phyloP scores from a whole-genome alignment of 495 filamentous ascomycete species.

The Tuber brumale region DNA sequence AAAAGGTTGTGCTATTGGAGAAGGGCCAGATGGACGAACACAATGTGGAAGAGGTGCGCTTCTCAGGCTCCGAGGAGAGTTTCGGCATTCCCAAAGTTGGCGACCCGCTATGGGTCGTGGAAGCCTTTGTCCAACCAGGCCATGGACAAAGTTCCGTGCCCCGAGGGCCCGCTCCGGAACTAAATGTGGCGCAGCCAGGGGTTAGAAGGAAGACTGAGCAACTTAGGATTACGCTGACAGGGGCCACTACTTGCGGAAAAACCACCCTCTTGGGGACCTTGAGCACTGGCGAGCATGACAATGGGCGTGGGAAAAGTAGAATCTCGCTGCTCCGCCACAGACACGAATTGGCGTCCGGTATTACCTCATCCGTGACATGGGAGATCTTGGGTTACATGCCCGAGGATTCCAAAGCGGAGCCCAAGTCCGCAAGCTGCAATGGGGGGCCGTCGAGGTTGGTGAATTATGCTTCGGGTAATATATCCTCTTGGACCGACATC shows the following conservation, averaged over 20 bases:
- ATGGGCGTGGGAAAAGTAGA: constrained; percentile 82
- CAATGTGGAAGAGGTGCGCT: constrained; percentile 14
- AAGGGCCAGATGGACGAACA: constrained; percentile 10
- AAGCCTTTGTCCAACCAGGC: constrained; percentile 66
- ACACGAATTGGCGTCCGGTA: constrained; percentile 85
- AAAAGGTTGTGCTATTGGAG: constrained; percentile 1
- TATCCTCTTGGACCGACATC: constrained; percentile 91
- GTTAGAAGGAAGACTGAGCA: constrained; percentile 54
- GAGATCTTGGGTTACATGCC: constrained; percentile 77
- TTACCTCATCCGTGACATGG: constrained; percentile 88
- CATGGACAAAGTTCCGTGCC: constrained; percentile 20
- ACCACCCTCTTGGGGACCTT: constrained; percentile 83
- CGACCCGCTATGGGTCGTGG: constrained; percentile 76
- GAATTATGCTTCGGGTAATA: constrained; percentile 79
- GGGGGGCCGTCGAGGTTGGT: constrained; percentile 53
- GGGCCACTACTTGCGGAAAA: constrained; percentile 88
- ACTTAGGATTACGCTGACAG: constrained; percentile 82
- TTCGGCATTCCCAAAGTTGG: constrained; percentile 39
- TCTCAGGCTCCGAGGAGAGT: constrained; percentile 34
- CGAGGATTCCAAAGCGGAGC: constrained; percentile 33
- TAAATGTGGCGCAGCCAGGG: constrained; percentile 7
- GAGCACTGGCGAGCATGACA: constrained; percentile 79
- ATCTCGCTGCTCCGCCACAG: constrained; percentile 82
- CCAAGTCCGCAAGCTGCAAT: neutral
- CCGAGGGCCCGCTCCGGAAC: constrained; percentile 7